Base-by-base conservation (phyloP, 2,329 filamentous ascomycete genomes). In the Monosporascus sp. region DNA sequence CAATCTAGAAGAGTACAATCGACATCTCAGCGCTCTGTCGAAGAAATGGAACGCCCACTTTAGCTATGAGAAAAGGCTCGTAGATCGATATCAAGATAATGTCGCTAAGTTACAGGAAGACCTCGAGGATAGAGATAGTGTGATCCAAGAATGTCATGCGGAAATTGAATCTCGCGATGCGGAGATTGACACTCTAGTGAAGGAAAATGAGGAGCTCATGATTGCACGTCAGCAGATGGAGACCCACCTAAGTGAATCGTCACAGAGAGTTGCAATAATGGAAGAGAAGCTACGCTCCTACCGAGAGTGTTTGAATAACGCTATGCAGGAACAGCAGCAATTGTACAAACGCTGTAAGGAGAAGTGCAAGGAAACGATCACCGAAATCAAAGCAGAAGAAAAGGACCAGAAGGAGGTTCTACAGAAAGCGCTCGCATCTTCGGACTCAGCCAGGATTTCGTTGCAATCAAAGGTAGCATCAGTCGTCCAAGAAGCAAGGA, bases 321-420 rank as follows among this genome's bases (percentile, higher is more conserved):
- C 74, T 1, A 72, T 75, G 8, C 54, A 59, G 2, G 77, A 81
- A 53, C 77, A 81, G 27, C 74, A 79, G 52, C 60, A 60, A 5
- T 64, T 80, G 1, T 78, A 69, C 56, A 60, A 54, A 3, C 63
- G 65, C 39, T 66, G 68, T 8, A 68, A 64, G 42, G 50, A 64
- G 2, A 65, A 64, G 42, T 72, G 69, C 49, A 54, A 72, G 17
- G 55, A 70, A 2, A 60, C 68, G 0, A 66, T 71, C 11, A 54
- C 64, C 1, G 60, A 74, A 25, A 52, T 78, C 5, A 65, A 62
- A 18, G 57, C 64, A 9, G 68, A 74, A 9, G 66, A 68, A 42
- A 31, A 70, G 22, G 57, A 64, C 3, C 60, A 60, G n/a, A 64
- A 64, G 38, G 68, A 70, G 17, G 60, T 67, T 0, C 63, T 73